A percentile compares a stretch with the other conserved stretches of the same genome.
Conservation (phyloP, 2,329 filamentous ascomycete genomes). For the Beauveria caledonica region DNA sequence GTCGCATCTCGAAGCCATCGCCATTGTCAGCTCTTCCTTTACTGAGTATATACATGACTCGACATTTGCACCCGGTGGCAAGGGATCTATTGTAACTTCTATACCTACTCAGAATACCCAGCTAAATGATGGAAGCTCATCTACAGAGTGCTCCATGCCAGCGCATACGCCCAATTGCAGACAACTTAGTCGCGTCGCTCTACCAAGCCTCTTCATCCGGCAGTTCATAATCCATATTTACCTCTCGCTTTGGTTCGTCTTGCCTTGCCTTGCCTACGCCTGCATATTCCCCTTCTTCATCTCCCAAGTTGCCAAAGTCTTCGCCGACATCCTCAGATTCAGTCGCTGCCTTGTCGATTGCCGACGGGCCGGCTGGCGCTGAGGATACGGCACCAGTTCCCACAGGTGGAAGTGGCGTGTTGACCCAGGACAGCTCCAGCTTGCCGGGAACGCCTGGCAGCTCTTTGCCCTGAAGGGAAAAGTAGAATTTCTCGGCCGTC, state of each 20-base stretch:
- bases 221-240: slow-evolving; percentile 46
- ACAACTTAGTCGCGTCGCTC: not conserved
- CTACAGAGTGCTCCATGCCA: not conserved
- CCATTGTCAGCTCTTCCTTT: not conserved
- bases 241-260: slow-evolving; percentile 24
- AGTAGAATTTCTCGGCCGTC: slow-evolving; percentile 63
- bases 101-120: not conserved
- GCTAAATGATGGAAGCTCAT: not conserved
- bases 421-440: slow-evolving; percentile 59
- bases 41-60: too few relatives aligned
- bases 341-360: slow-evolving; percentile 11
- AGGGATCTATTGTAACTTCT: too few relatives aligned
- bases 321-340: slow-evolving; percentile 3
- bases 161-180: not conserved
- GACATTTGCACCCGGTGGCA: too few relatives aligned
- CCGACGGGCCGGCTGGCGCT: slow-evolving; percentile 4
- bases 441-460: slow-evolving; percentile 55
- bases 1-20: not conserved
- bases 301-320: slow-evolving; percentile 16
- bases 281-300: slow-evolving; percentile 15
- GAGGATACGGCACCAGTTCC: not conserved
- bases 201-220: slow-evolving; percentile 42
- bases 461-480: slow-evolving; percentile 44
- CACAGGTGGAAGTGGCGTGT: slow-evolving; percentile 19
- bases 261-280: slow-evolving; percentile 8